Conservation (phyloP, 495 filamentous ascomycete species). For the Trichocladium uniseriatum region DNA sequence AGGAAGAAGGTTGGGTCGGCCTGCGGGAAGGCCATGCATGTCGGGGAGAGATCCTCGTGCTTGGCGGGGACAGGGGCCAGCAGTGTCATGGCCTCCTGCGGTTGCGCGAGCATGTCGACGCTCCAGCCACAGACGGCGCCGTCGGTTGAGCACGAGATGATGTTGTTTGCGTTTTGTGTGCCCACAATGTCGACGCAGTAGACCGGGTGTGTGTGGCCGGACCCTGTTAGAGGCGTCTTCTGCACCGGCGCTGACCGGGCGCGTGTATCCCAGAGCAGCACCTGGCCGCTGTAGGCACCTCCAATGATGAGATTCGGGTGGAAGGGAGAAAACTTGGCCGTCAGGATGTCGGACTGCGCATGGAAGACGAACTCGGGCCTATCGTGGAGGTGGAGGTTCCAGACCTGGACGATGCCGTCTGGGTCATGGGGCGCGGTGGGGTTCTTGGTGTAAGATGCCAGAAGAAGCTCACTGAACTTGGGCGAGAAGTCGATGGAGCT, state of each 20-base stretch:
- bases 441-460: slow-evolving; percentile 95
- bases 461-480: slow-evolving; percentile 86
- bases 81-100: slow-evolving; percentile 84
- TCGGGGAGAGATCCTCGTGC: slow-evolving; percentile 90
- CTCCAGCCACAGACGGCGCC: slow-evolving; percentile 95
- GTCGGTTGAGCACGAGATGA: slow-evolving; percentile 91
- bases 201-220: slow-evolving; percentile 90
- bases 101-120: slow-evolving; percentile 92
- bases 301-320: slow-evolving; percentile 93
- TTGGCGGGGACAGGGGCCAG: slow-evolving; percentile 78
- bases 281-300: slow-evolving; percentile 91
- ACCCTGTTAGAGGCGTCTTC: slow-evolving; percentile 88
- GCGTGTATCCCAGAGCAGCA: slow-evolving; percentile 96
- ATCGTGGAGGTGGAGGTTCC: slow-evolving; percentile 90
- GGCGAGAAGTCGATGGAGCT: slow-evolving; percentile 87
- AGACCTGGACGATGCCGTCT: slow-evolving; percentile 88
- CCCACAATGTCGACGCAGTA: slow-evolving; percentile 93
- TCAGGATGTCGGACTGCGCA: slow-evolving; percentile 88
- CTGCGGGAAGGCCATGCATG: slow-evolving; percentile 91
- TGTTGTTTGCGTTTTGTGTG: slow-evolving; percentile 97
- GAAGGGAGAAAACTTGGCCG: slow-evolving; percentile 94
- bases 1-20: slow-evolving; percentile 96
- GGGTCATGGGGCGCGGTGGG: slow-evolving; percentile 91
- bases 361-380: slow-evolving; percentile 95
- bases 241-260: slow-evolving; percentile 81